Conservation (phyloP, 2,329 filamentous ascomycete species). For the Diplodia mutila region DNA sequence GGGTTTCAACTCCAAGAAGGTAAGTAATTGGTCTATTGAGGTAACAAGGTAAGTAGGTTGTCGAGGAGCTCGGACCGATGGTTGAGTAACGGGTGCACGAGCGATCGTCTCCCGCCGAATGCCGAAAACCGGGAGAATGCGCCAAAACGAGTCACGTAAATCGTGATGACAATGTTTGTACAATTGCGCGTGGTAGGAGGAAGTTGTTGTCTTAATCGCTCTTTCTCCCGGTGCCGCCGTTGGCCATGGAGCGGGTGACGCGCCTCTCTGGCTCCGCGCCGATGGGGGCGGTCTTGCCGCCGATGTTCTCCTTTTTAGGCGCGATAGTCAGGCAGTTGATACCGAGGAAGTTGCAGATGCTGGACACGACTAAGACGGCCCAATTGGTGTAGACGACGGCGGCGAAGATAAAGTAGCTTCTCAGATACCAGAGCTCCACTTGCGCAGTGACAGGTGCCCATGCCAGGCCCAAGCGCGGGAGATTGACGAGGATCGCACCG, state of each 20-base stretch:
- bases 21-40: neutral
- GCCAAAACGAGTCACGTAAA: neutral
- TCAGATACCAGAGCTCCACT: conserved; percentile 79
- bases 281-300: conserved; percentile 3
- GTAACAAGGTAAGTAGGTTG: neutral
- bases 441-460: conserved; percentile 47
- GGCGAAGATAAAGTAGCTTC: conserved; percentile 81
- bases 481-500: conserved; percentile 80
- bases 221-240: conserved; percentile 18
- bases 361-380: conserved; percentile 87
- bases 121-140: neutral
- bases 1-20: neutral
- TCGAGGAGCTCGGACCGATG: neutral
- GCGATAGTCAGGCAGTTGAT: conserved; percentile 93
- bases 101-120: neutral
- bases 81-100: neutral
- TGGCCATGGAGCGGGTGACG: conserved; percentile 22
- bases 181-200: neutral
- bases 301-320: conserved; percentile 37
- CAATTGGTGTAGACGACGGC: conserved; percentile 87
- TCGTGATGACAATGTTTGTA: conserved; percentile 4
- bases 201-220: neutral
- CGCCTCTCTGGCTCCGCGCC: conserved; percentile 12
- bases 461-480: conserved; percentile 69
- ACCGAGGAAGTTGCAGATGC: conserved; percentile 87